Percentiles rank a stretch among this genome's conserved stretches.
These are phyloP conservation scores for Aristolochia californica DNA, from an alignment of 164 flowering plant genomes.

Conservation along the genomic window DNA sequence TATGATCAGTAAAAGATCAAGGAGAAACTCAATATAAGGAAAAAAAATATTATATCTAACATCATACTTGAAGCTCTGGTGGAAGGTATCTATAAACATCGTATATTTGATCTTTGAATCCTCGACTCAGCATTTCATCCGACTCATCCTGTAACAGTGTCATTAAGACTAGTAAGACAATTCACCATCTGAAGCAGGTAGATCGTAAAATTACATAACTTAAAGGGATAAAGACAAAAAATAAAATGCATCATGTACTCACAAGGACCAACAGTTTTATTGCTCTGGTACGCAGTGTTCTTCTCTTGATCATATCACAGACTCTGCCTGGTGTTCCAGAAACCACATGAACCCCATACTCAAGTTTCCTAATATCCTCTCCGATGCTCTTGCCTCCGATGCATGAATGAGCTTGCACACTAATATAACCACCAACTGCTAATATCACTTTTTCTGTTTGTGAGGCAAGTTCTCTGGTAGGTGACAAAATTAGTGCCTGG, in stretches of 20 bases:
- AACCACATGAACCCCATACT: constrained; percentile 91
- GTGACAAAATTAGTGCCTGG: constrained; percentile 92
- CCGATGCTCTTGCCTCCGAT: constrained; percentile 96
- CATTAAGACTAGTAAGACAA: not conserved
- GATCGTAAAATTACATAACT: not conserved
- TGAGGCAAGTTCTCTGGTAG: constrained; percentile 88
- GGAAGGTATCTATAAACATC: constrained; percentile 97
- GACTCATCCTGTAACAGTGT: constrained; percentile 66
- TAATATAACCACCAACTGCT: constrained; percentile 68
- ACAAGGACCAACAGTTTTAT: constrained; percentile 80
- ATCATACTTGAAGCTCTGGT: constrained; percentile 83
- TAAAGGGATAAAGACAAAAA: not conserved
- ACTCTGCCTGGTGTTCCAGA: constrained; percentile 99
- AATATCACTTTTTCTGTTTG: constrained; percentile 78
- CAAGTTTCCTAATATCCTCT: constrained; percentile 84
- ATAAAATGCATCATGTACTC: constrained; percentile 14
- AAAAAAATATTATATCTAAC: no score
- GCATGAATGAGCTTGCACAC: constrained; percentile 84
- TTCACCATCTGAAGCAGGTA: not conserved
- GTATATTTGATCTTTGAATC: constrained; percentile 96
- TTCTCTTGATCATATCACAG: constrained; percentile 97
- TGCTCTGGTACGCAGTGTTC: constrained; percentile 81
- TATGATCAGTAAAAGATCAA: not conserved
- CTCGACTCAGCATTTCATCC: constrained; percentile 98
- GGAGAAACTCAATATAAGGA: not conserved